A percentile compares a stretch with the other conserved stretches of the same genome.
Evolutionary conservation across 495 filamentous ascomycete species (phyloP).

Genomic region (Platismatia glauca): DNA sequence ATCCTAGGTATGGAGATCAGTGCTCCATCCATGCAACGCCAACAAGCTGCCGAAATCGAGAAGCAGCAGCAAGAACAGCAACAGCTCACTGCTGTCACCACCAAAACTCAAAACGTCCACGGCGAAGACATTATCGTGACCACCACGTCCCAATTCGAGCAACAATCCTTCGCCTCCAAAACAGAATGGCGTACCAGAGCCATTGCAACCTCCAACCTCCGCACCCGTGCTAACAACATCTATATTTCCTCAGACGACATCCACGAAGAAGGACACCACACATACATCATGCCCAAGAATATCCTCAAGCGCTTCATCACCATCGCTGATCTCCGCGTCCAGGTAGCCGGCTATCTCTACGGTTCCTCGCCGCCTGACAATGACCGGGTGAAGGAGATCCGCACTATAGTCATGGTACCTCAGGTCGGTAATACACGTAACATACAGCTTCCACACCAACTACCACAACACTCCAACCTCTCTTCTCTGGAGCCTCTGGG

Average conservation of each 20-base stretch:
- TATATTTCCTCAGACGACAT: conserved; percentile 95
- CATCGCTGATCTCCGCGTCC: conserved; percentile 92
- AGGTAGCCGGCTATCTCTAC: conserved; percentile 93
- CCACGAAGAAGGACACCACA: conserved; percentile 63
- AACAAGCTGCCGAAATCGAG: conserved; percentile 98
- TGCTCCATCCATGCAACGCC: conserved; percentile 94
- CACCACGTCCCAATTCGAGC: conserved; percentile 93
- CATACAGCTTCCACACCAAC: conserved; percentile 80
- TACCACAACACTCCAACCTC: conserved; percentile 90
- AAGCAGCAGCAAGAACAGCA: conserved; percentile 96
- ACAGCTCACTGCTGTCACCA: conserved; percentile 94
- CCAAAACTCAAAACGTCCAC: conserved; percentile 95
- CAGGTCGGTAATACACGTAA: conserved; percentile 92
- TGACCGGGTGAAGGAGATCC: conserved; percentile 92
- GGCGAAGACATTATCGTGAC: conserved; percentile 98
- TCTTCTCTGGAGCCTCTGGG: conserved; percentile 83
- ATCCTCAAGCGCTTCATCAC: conserved; percentile 97
- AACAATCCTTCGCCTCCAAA: conserved; percentile 95
- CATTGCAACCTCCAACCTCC: conserved; percentile 91
- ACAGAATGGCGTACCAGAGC: conserved; percentile 97
- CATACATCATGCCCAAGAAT: conserved; percentile 97
- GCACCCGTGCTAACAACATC: conserved; percentile 93
- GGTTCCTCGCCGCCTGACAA: conserved; percentile 89
- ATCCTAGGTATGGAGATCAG: conserved; percentile 99
- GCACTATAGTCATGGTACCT: conserved; percentile 92